A percentile compares a stretch with the other conserved stretches of the same genome.
These are phyloP conservation scores for Rhizopogon vinicolor DNA, from an alignment of 768 basidiomycete genomes.

Conservation along the genomic window DNA sequence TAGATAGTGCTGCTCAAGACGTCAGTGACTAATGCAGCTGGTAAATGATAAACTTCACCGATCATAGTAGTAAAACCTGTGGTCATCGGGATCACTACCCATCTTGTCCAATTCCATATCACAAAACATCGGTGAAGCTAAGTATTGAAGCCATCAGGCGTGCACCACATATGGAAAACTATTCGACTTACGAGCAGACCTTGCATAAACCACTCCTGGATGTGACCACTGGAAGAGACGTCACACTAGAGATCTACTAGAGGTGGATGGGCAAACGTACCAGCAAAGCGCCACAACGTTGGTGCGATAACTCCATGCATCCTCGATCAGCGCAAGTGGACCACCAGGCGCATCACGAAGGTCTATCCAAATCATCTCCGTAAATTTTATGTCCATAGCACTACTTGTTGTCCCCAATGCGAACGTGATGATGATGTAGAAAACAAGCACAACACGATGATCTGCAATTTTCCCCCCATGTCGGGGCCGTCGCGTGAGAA, in stretches of 20 bases:
- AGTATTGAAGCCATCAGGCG: neutral
- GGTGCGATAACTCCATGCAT: constrained; percentile 10
- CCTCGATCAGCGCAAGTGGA: constrained; percentile 10
- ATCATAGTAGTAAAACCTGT: constrained; percentile 9
- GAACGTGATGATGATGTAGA: constrained; percentile 23
- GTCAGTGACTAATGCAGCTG: neutral
- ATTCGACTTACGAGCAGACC: constrained; percentile 10
- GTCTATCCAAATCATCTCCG: constrained; percentile 30
- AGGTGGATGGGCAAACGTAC: neutral
- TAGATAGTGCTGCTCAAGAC: constrained; percentile 9
- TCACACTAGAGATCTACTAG: neutral
- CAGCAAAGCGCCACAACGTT: constrained; percentile 15
- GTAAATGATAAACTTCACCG: constrained; percentile 2
- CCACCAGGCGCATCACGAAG: constrained; percentile 12
- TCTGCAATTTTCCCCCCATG: neutral
- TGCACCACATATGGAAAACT: neutral
- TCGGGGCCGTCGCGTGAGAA: constrained; percentile 4
- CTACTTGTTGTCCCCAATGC: constrained; percentile 21
- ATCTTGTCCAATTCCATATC: constrained; percentile 12
- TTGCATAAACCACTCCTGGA: constrained; percentile 29
- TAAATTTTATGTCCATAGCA: constrained; percentile 21
- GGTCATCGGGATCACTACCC: constrained; percentile 12
- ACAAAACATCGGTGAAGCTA: constrained; percentile 8
- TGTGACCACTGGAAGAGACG: constrained; percentile 14
- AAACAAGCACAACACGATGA: constrained; percentile 8